phyloP scores from a whole-genome alignment of 805 yeast species.

The Schwanniomyces vanrijiae region DNA sequence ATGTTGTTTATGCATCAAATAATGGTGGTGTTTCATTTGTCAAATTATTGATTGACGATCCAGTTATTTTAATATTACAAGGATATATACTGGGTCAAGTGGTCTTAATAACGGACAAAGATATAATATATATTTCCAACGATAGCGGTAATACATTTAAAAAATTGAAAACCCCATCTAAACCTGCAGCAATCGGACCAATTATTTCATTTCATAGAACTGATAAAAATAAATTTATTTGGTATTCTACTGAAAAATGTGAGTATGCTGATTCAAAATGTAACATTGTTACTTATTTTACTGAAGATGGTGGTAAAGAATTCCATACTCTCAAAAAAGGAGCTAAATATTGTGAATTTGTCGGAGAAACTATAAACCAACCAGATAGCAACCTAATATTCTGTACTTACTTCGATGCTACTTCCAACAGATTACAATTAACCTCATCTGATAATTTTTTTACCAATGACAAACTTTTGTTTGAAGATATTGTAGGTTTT shows the following conservation, averaged over 20 bases:
- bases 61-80: constrained; percentile 35
- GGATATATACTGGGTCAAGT: constrained; percentile 62
- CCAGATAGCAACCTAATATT: constrained; percentile 53
- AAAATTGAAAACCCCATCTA: constrained; percentile 49
- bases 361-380: constrained; percentile 41
- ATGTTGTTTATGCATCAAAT: constrained; percentile 58
- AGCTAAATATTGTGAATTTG: constrained; percentile 65
- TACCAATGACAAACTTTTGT: constrained; percentile 37
- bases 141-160: constrained; percentile 67
- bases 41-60: constrained; percentile 29
- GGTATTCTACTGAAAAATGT: constrained; percentile 66
- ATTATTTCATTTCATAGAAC: constrained; percentile 64
- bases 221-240: constrained; percentile 59
- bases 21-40: constrained; percentile 47
- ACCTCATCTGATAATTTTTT: constrained; percentile 57
- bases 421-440: constrained; percentile 28
- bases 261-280: constrained; percentile 38
- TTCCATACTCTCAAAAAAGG: constrained; percentile 57
- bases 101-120: constrained; percentile 49
- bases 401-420: constrained; percentile 54
- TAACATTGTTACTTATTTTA: constrained; percentile 55
- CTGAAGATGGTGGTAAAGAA: constrained; percentile 65
- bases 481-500: constrained; percentile 67
- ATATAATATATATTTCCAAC: constrained; percentile 54
- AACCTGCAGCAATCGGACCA: constrained; percentile 35